Percentiles rank a stretch among this genome's conserved stretches.
phyloP scores from a whole-genome alignment of 345 rosid species.

The Murraya paniculata region DNA sequence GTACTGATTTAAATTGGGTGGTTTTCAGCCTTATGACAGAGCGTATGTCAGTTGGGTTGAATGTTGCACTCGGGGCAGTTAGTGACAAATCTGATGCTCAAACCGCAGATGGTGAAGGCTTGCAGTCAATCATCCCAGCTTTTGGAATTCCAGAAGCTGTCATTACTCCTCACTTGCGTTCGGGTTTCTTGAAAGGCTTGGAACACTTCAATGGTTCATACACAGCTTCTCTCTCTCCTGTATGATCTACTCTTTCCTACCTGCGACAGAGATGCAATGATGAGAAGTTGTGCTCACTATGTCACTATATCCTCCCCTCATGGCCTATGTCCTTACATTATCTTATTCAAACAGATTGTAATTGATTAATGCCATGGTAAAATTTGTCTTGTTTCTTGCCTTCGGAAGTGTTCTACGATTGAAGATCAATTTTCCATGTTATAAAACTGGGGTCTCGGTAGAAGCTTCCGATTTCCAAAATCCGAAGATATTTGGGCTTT shows the following conservation, averaged over 20 bases:
- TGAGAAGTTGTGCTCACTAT: neutral
- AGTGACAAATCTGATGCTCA: conserved; percentile 30
- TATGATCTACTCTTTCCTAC: conserved; percentile 25
- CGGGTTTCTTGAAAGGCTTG: conserved; percentile 66
- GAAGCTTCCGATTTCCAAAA: too few species aligned
- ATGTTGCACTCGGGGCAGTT: conserved; percentile 51
- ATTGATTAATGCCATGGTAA: neutral
- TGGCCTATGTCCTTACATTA: neutral
- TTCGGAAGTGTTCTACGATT: neutral
- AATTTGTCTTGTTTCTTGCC: neutral
- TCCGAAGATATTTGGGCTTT: neutral
- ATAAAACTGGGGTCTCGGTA: too few species aligned
- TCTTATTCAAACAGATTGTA: neutral
- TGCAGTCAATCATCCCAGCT: conserved; percentile 16
- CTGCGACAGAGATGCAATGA: neutral
- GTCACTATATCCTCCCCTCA: neutral
- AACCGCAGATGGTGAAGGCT: conserved; percentile 22
- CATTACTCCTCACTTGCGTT: conserved; percentile 45
- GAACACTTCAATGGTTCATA: conserved; percentile 59
- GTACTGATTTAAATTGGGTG: conserved; percentile 3
- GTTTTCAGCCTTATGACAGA: conserved; percentile 71
- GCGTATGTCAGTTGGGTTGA: conserved; percentile 62
- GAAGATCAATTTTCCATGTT: neutral
- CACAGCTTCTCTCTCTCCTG: conserved; percentile 53
- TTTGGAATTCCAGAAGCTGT: conserved; percentile 50